Conservation (phyloP, 140 eudicot genomes). For the Flaveria floridana region DNA sequence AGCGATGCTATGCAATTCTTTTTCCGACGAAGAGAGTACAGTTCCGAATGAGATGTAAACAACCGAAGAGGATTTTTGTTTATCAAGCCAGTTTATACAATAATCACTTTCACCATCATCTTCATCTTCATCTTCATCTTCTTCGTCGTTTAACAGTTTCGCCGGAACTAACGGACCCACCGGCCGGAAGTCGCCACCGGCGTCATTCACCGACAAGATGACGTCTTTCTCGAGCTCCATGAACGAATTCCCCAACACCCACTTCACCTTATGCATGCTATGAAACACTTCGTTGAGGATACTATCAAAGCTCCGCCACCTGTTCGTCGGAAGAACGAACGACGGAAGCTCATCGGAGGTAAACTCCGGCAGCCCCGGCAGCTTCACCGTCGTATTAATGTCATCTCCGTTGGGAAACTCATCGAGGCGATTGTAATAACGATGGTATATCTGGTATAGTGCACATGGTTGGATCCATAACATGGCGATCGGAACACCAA, state of each 20-base stretch:
- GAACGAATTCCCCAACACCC: conserved; percentile 50
- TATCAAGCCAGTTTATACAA: conserved; percentile 39
- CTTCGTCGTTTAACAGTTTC: conserved; percentile 4
- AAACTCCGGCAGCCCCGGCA: conserved; percentile 45
- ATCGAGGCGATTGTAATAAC: conserved; percentile 34
- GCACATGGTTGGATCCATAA: conserved; percentile 54
- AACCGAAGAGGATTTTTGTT: conserved; percentile 29
- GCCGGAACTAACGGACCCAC: conserved; percentile 51
- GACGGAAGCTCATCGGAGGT: conserved; percentile 40
- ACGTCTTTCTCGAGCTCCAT: conserved; percentile 44
- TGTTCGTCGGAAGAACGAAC: conserved; percentile 45
- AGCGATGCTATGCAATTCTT: conserved; percentile 32
- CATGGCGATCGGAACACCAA: conserved; percentile 42
- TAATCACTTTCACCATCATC: not conserved
- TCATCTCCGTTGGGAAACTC: conserved; percentile 29
- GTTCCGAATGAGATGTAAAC: conserved; percentile 43
- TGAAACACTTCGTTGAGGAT: conserved; percentile 16
- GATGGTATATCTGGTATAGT: conserved; percentile 38
- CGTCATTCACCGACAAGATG: conserved; percentile 29
- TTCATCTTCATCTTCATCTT: conserved; percentile 7
- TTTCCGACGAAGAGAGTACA: conserved; percentile 12
- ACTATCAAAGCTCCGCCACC: not conserved
- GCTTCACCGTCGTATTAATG: conserved; percentile 26
- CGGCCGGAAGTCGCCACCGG: conserved; percentile 30
- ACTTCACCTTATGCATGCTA: conserved; percentile 33